Evolutionary conservation across 2,329 filamentous ascomycete species (phyloP).

Genomic region (Aspergillus arachidicola): DNA sequence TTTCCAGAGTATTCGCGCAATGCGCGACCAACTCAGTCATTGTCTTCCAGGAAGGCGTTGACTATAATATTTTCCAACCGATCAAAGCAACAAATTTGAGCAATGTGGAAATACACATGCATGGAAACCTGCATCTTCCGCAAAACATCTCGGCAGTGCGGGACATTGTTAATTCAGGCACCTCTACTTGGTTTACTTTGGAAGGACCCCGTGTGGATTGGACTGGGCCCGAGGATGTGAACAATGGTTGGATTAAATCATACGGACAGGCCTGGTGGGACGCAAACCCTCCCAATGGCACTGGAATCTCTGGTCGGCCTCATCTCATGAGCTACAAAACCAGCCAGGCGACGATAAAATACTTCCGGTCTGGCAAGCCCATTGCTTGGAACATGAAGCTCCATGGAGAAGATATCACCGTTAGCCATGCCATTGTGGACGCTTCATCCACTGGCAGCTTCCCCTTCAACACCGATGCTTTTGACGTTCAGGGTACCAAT

Average conservation of each 20-base stretch:
- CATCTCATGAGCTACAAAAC: conserved; percentile 46
- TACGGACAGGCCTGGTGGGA: conserved; percentile 53
- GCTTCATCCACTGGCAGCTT: conserved; percentile 41
- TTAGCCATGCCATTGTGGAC: conserved; percentile 46
- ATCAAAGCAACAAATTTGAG: conserved; percentile 43
- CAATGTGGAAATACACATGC: conserved; percentile 47
- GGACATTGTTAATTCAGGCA: conserved; percentile 36
- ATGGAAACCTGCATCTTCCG: conserved; percentile 49
- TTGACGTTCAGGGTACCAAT: conserved; percentile 34
- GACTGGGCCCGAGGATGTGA: conserved; percentile 38
- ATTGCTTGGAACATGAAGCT: conserved; percentile 49
- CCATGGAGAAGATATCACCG: conserved; percentile 43
- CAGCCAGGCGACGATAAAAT: conserved; percentile 38
- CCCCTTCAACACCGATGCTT: conserved; percentile 47
- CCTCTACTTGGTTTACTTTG: conserved; percentile 43
- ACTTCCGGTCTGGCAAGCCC: conserved; percentile 49
- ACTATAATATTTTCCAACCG: conserved; percentile 48
- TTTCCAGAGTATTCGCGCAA: conserved; percentile 38
- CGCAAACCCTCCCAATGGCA: conserved; percentile 42
- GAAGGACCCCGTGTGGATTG: conserved; percentile 25
- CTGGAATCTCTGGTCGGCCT: conserved; percentile 43
- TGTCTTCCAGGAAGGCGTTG: conserved; percentile 42
- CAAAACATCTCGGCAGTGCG: conserved; percentile 44
- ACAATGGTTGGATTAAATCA: conserved; percentile 49
- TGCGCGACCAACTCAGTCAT: conserved; percentile 39